phyloP scores from a whole-genome alignment of 176 grass and related monocot species.

The Carex kokanica region DNA sequence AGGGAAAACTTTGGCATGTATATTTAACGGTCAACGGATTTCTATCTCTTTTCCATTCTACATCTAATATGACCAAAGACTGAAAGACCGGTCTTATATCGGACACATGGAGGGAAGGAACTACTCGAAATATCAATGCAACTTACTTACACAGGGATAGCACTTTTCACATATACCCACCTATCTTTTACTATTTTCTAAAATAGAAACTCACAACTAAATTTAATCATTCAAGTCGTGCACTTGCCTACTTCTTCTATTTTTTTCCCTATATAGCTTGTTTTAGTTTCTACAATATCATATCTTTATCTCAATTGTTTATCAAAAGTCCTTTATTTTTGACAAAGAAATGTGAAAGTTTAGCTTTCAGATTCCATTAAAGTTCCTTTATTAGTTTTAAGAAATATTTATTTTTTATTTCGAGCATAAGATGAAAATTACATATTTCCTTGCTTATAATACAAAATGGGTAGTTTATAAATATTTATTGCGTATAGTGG shows the following conservation, averaged over 20 bases:
- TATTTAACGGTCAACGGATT: constrained; percentile 17
- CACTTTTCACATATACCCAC: neutral
- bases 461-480: neutral
- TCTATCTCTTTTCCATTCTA: neutral
- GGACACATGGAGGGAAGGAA: constrained; percentile 8
- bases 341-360: too few species aligned
- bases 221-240: neutral
- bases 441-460: neutral
- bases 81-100: constrained; percentile 35
- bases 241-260: neutral
- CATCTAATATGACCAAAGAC: constrained; percentile 49
- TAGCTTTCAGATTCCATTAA: too few species aligned
- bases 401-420: too few species aligned
- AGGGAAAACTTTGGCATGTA: neutral
- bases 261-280: neutral
- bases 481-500: neutral
- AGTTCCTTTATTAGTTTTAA: too few species aligned
- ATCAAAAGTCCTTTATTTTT: too few species aligned
- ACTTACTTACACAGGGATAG: neutral
- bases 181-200: neutral
- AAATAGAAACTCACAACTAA: neutral
- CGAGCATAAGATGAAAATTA: neutral
- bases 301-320: too few species aligned
- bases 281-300: too few species aligned
- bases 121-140: neutral